A percentile compares a stretch with the other conserved stretches of the same genome.
phyloP scores from a whole-genome alignment of 108 stramenopile genomes.

The Cafeteria roenbergensis region DNA sequence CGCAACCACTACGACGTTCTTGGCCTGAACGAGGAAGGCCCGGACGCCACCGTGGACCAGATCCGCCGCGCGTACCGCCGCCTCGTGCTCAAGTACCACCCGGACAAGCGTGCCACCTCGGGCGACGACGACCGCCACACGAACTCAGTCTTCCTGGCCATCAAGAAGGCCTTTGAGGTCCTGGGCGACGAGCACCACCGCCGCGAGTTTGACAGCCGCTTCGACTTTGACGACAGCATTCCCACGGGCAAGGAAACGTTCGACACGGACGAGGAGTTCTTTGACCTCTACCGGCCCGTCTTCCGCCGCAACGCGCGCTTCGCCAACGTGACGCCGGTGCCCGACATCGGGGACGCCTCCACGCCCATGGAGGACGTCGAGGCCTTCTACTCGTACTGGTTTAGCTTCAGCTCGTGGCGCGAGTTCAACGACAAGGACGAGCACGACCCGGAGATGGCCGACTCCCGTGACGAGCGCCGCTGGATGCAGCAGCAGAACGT shows the following conservation, averaged over 20 bases:
- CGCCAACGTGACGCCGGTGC: slow-evolving; percentile 57
- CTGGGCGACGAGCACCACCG: slow-evolving; percentile 62
- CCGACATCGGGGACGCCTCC: slow-evolving; percentile 65
- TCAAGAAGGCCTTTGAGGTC: slow-evolving; percentile 84
- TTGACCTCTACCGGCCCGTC: slow-evolving; percentile 69
- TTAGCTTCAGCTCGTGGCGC: slow-evolving; percentile 80
- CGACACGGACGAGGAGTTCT: slow-evolving; percentile 58
- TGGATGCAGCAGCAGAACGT: slow-evolving; percentile 96
- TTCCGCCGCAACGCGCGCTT: slow-evolving; percentile 87
- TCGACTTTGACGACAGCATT: slow-evolving; percentile 83
- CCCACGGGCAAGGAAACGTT: slow-evolving; percentile 51
- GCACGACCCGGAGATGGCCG: slow-evolving; percentile 70
- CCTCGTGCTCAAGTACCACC: slow-evolving; percentile 22
- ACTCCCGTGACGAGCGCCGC: slow-evolving; percentile 77
- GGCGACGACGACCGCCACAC: slow-evolving; percentile 29
- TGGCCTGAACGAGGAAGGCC: slow-evolving; percentile 21
- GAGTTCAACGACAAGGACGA: slow-evolving; percentile 76
- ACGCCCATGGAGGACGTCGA: slow-evolving; percentile 70
- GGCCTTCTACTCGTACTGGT: slow-evolving; percentile 90
- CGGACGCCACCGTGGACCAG: slow-evolving; percentile 7
- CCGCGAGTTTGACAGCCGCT: slow-evolving; percentile 73
- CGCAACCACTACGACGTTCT: slow-evolving; percentile 21
- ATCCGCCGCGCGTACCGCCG: slow-evolving; percentile 28
- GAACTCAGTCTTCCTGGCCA: slow-evolving; percentile 72
- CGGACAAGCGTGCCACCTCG: slow-evolving; percentile 42